phyloP scores from a whole-genome alignment of 1,284 basidiomycete species.

The Ustilago esculenta region DNA sequence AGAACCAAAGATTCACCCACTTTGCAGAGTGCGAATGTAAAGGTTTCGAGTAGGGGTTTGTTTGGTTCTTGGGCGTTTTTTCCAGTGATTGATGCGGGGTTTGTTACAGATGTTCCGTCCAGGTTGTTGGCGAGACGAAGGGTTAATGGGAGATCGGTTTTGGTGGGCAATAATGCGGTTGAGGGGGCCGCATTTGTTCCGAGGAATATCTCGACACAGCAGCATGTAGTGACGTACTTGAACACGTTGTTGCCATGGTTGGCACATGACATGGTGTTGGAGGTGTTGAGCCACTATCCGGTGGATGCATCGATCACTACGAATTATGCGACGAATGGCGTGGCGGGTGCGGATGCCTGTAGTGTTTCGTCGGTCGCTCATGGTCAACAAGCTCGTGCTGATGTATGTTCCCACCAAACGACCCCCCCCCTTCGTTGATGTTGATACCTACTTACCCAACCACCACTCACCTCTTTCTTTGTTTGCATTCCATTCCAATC shows the following conservation, averaged over 20 bases:
- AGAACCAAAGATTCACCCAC: constrained; percentile 14
- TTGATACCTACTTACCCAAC: background rate
- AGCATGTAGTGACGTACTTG: constrained; percentile 16
- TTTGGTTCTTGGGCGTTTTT: constrained; percentile 30
- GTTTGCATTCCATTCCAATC: too few species aligned
- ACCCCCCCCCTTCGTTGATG: background rate
- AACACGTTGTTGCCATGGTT: constrained; percentile 14
- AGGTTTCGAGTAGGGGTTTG: constrained; percentile 18
- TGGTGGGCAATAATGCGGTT: constrained; percentile 37
- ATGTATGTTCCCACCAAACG: constrained; percentile 17
- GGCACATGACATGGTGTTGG: constrained; percentile 17
- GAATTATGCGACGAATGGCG: constrained; percentile 26
- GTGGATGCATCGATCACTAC: constrained; percentile 12
- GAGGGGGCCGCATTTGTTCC: constrained; percentile 22
- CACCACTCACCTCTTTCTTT: background rate
- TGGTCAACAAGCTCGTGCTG: constrained; percentile 30
- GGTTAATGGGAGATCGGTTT: constrained; percentile 23
- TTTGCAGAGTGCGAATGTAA: constrained; percentile 25
- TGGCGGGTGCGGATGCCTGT: constrained; percentile 19
- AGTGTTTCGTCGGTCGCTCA: constrained; percentile 20
- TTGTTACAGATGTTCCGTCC: constrained; percentile 16
- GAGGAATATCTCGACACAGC: constrained; percentile 18
- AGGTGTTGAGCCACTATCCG: constrained; percentile 21
- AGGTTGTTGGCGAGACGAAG: constrained; percentile 6
- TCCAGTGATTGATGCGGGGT: constrained; percentile 31